A percentile compares a stretch with the other conserved stretches of the same genome.
Evolutionary conservation across 2,329 filamentous ascomycete genomes (phyloP).

Genomic region (Claviceps africana): DNA sequence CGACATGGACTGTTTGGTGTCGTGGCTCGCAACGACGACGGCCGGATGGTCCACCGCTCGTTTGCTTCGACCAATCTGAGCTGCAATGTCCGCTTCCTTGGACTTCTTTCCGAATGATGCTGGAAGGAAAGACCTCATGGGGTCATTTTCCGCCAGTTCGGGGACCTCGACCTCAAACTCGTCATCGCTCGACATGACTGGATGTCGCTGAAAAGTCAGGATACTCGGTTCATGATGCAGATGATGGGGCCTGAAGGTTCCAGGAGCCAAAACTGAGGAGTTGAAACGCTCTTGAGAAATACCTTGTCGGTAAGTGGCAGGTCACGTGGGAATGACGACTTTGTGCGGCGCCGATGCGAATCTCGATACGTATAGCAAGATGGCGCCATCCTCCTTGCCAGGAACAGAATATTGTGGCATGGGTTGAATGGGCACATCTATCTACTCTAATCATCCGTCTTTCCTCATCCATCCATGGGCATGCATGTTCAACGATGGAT

Average conservation of each 20-base stretch:
- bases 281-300: background rate
- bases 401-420: too few species aligned
- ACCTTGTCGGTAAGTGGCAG: background rate
- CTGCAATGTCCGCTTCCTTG: constrained; percentile 57
- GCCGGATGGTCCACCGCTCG: constrained; percentile 27
- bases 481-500: too few species aligned
- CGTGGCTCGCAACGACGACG: background rate
- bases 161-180: constrained; percentile 43
- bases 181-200: constrained; percentile 44
- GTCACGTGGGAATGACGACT: background rate
- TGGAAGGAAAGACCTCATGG: constrained; percentile 65
- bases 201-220: background rate
- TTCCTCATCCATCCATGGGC: too few species aligned
- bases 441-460: too few species aligned
- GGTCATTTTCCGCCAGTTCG: constrained; percentile 47
- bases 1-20: constrained; percentile 6
- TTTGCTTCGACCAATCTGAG: constrained; percentile 69
- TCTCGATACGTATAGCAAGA: too few species aligned
- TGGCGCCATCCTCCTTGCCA: too few species aligned
- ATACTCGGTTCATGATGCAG: background rate
- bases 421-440: too few species aligned
- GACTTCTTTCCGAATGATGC: constrained; percentile 74
- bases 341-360: too few species aligned
- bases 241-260: background rate
- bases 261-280: background rate